A percentile compares a stretch with the other conserved stretches of the same genome.
Conservation (phyloP, 306 rosid genomes). For the Dryas drummondii region DNA sequence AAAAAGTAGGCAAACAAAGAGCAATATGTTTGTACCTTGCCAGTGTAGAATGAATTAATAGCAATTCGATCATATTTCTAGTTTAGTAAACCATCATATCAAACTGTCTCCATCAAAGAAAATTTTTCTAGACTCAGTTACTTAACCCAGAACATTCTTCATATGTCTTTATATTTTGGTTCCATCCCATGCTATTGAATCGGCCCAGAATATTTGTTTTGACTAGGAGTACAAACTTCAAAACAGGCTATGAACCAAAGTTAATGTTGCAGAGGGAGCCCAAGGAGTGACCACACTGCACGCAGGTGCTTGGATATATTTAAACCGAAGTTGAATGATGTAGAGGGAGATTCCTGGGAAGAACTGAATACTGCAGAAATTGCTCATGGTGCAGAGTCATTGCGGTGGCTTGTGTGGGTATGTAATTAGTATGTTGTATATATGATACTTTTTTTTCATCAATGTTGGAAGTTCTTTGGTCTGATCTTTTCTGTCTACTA, state of each 20-base stretch:
- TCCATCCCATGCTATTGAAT: constrained; percentile 9
- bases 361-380: constrained; percentile 70
- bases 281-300: constrained; percentile 66
- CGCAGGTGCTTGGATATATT: constrained; percentile 79
- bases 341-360: constrained; percentile 93
- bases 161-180: neutral
- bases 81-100: neutral
- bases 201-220: constrained; percentile 27
- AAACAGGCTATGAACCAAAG: constrained; percentile 67
- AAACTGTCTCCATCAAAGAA: neutral
- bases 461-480: neutral
- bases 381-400: constrained; percentile 61
- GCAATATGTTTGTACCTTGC: neutral
- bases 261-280: constrained; percentile 88
- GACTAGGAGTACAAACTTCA: constrained; percentile 52
- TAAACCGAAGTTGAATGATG: constrained; percentile 66
- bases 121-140: neutral
- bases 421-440: constrained; percentile 5
- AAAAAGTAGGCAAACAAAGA: neutral
- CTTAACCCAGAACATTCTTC: neutral
- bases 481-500: neutral
- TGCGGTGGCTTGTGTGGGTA: constrained; percentile 95
- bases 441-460: neutral
- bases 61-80: neutral
- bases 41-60: constrained; percentile 1